These are phyloP conservation scores for Herpetospermum pedunculosum DNA, from an alignment of 306 rosid species.

Conservation along the genomic window DNA sequence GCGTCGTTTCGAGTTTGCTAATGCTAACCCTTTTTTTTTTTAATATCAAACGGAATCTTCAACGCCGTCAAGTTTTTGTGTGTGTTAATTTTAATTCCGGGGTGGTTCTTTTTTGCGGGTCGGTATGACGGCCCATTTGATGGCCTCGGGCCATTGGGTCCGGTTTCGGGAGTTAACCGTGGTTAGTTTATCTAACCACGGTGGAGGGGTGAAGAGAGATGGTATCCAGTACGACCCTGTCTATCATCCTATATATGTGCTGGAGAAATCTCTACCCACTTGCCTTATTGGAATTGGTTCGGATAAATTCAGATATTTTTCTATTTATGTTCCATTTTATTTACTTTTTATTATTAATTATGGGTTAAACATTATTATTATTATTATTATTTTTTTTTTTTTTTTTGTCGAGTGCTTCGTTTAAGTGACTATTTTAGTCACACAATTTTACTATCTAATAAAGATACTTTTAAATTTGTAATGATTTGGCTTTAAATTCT, in stretches of 20 bases:
- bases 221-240: not conserved
- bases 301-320: not conserved
- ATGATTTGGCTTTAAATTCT: too few species aligned
- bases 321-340: not conserved
- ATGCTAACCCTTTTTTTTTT: slow-evolving; percentile 2
- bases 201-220: not conserved
- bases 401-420: too few species aligned
- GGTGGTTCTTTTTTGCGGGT: not conserved
- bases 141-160: too few species aligned
- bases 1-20: not conserved
- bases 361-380: too few species aligned
- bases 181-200: slow-evolving; percentile 8
- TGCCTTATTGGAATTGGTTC: not conserved
- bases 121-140: not conserved
- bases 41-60: slow-evolving; percentile 30
- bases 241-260: not conserved
- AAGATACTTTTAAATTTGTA: too few species aligned
- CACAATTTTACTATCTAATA: too few species aligned
- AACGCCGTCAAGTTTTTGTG: slow-evolving; percentile 16
- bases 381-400: too few species aligned
- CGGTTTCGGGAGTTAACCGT: not conserved
- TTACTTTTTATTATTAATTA: not conserved
- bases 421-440: too few species aligned
- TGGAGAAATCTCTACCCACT: not conserved
- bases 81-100: not conserved